Evolutionary conservation across 352 stramenopile genomes (phyloP), one percentile per base, ranked within the genome.

Genomic region (Aphanomyces cochlioides): DNA sequence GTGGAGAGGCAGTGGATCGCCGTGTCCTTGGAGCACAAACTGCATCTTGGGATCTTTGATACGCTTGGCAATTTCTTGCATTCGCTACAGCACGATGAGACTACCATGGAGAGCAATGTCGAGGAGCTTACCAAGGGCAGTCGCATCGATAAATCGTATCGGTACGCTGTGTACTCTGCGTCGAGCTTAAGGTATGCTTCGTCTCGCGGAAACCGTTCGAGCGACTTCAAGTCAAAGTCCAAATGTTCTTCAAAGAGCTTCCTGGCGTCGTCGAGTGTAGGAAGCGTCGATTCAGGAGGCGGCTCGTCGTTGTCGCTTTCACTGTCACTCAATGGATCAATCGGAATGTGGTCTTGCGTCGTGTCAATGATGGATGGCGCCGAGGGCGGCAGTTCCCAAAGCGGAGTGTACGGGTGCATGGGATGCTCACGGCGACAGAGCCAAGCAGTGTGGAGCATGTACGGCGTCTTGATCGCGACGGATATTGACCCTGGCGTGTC

Each of bases 281-380:
- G 72, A 17, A 70, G 17, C 45, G 15, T 34, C 40, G 66, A 39
- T n/a, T 75, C 21, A 40, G 64, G 39, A n/a, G 75, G 6, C 40
- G 73, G 57, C 2, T 75, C 75, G 3, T 88, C 82, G 1, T 87
- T 78, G 41, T 92, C 85, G 69, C 83, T 93, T 45, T 93, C 85
- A 57, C 85, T 93, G 65, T 93, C 85, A 4, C 83, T 91, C 45
- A 93, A 75, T 69, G 61, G 77, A 7, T 80, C 74, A 6, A 93
- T 76, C 57, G 86, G 77, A 50, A 80, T 77, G 0, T 77, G 10
- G 10, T 50, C 48, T n/a, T 67, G 19, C 7, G 64, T 10, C 50
- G 60, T 43, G 19, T 74, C 76, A 15, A 90, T 66, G 15, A 61
- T n/a, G 15, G 50, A 40, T 1, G 83, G 83, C 7, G 84, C 77